Evolutionary conservation across 108 stramenopile genomes (phyloP).

Genomic region (Conticribra weissflogii): DNA sequence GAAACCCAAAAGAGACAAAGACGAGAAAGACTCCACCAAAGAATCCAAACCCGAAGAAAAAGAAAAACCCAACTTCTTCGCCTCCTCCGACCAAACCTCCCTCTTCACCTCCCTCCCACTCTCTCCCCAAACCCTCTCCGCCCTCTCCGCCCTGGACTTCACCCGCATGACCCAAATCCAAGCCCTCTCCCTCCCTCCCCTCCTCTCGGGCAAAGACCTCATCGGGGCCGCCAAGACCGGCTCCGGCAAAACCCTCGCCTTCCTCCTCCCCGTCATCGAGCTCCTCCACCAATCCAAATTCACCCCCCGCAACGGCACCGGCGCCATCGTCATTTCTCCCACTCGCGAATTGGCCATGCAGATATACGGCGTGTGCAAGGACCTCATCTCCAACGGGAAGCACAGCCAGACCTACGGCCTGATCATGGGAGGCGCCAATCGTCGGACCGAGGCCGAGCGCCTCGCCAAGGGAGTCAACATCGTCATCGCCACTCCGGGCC

Average conservation of each 20-base stretch:
- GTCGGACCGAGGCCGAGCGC: slow-evolving; percentile 95
- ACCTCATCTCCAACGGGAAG: slow-evolving; percentile 73
- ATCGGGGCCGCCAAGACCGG: slow-evolving; percentile 99
- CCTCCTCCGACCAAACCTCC: slow-evolving; percentile 33
- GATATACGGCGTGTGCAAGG: slow-evolving; percentile 98
- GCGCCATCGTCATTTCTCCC: slow-evolving; percentile 96
- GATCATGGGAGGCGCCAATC: slow-evolving; percentile 97
- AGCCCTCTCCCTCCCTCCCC: slow-evolving; percentile 90
- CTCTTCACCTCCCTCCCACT: slow-evolving; percentile 90
- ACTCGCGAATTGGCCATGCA: slow-evolving; percentile 98
- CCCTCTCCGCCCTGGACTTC: slow-evolving; percentile 79
- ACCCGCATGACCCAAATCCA: slow-evolving; percentile 96
- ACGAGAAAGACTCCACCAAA: neutral
- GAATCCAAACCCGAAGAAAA: slow-evolving; percentile 1
- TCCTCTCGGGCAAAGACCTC: slow-evolving; percentile 94
- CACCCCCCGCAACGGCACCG: slow-evolving; percentile 91
- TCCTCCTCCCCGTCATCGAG: slow-evolving; percentile 94
- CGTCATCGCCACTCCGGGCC: slow-evolving; percentile 96
- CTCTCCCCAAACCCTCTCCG: slow-evolving; percentile 84
- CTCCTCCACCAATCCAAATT: slow-evolving; percentile 92
- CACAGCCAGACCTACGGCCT: slow-evolving; percentile 96
- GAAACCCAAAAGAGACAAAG: neutral
- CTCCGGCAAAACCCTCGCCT: slow-evolving; percentile 97
- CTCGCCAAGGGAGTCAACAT: slow-evolving; percentile 97
- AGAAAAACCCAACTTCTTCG: slow-evolving; percentile 53